Base-by-base conservation (phyloP, 345 rosid genomes). In the Adansonia digitata region DNA sequence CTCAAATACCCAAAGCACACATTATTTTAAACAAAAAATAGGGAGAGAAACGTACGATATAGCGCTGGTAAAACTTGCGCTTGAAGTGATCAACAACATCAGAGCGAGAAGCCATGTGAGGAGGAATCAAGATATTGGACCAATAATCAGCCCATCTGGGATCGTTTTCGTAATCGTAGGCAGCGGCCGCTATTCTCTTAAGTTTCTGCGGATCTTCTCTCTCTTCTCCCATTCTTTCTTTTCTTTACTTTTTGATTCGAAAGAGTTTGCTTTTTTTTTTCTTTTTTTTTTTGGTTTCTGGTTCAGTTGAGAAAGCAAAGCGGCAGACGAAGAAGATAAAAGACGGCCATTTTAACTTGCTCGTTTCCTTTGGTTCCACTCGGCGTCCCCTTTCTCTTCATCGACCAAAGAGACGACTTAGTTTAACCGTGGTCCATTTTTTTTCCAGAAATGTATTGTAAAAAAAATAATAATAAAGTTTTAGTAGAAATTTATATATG, bases 1-100 rank as follows among this genome's bases (percentile, higher is more conserved):
- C 43, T 1, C 7, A 72, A 72, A 17, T 13, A 56, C 37, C 75
- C 37, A 72, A 37, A 65, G 18, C 26, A 24, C 4, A 5, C 40
- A n/a, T n/a, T n/a, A n/a, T n/a, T 49, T 27, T 14, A 17, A 42
- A 0, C 42, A 10, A 11, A 45, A 4, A 1, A 20, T 27, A 37
- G 9, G 6, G 29, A 18, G 22, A 39, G 59, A 26, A 39, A 74
- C 86, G 74, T 61, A 95, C 98, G 79, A 87, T 82, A 83, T 42
- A 92, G 7, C 98, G 97, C 81, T 92, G 97, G 82, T 94, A 94
- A 89, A 91, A 94, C 82, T 94, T 94, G 91, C 87, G 93, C 86
- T 92, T 94, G 86, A 77, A 92, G 82, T 92, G 98, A 27, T 87
- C 89, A 74, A 92, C 68, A 75, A 94, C 98, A 64, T 89, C 98